Conservation (phyloP, 2,329 filamentous ascomycete genomes). For the Allantophomopsis lycopodina region DNA sequence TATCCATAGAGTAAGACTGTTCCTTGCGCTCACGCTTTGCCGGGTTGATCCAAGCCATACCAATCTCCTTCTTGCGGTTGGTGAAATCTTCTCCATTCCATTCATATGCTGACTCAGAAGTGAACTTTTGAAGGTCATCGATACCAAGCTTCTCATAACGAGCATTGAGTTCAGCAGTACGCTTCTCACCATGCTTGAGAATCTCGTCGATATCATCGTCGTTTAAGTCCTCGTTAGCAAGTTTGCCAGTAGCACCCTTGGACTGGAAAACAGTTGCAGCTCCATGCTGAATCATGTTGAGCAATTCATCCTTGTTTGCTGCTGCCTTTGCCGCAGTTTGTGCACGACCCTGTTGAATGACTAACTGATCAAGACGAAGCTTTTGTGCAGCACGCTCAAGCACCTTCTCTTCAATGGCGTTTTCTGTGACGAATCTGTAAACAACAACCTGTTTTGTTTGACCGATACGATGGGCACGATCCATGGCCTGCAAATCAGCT, state of each 20-base stretch:
- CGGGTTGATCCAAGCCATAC: conserved; percentile 93
- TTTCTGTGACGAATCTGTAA: conserved; percentile 94
- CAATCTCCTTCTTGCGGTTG: conserved; percentile 81
- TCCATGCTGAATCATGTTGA: conserved; percentile 98
- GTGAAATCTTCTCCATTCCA: conserved; percentile 98
- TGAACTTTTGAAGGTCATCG: conserved; percentile 95
- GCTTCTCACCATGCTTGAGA: conserved; percentile 70
- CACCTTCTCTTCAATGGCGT: conserved; percentile 97
- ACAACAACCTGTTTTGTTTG: conserved; percentile 97
- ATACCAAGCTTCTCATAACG: conserved; percentile 96
- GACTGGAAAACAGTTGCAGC: conserved; percentile 85
- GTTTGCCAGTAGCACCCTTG: conserved; percentile 48
- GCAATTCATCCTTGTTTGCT: conserved; percentile 87
- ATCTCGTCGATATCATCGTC: conserved; percentile 90
- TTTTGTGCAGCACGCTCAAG: conserved; percentile 94
- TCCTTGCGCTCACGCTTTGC: conserved; percentile 97
- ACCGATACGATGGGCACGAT: conserved; percentile 93
- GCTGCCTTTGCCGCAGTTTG: conserved; percentile 84
- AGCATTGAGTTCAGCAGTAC: conserved; percentile 80
- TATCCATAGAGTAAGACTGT: conserved; percentile 95
- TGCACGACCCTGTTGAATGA: conserved; percentile 93
- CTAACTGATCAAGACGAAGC: conserved; percentile 85
- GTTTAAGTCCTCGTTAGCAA: conserved; percentile 51
- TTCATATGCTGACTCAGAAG: conserved; percentile 92
- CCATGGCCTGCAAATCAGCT: conserved; percentile 97